These are phyloP conservation scores for Porcisia deanei DNA, from an alignment of 208 protist genomes.

Conservation along the genomic window DNA sequence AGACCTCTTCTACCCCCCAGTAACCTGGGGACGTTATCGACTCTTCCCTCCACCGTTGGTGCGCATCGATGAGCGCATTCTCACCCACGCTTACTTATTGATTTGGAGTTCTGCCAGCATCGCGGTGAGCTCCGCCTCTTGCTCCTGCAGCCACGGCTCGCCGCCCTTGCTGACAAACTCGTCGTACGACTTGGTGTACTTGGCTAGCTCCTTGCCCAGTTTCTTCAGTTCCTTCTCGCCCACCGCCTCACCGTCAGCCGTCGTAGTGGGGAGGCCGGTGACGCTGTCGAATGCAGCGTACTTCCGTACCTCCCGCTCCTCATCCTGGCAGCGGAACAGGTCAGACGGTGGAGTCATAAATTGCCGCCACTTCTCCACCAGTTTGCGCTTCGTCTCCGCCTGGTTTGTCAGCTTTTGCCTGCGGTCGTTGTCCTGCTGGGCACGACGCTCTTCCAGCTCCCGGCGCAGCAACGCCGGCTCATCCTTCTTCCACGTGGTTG, in stretches of 20 bases:
- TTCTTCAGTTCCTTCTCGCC: slow-evolving; percentile 72
- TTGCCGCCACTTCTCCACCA: slow-evolving; percentile 69
- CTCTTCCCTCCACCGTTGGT: too few relatives aligned
- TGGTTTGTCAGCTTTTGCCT: slow-evolving; percentile 60
- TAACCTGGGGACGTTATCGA: neutral
- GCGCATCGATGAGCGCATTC: neutral
- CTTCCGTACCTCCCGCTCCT: slow-evolving; percentile 28
- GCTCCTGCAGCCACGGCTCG: slow-evolving; percentile 47
- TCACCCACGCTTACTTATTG: neutral
- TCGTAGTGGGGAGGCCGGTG: slow-evolving; percentile 54
- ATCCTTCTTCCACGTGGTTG: slow-evolving; percentile 81
- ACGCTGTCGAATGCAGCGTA: slow-evolving; percentile 54
- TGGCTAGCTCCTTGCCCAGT: slow-evolving; percentile 66
- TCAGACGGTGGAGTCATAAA: slow-evolving; percentile 39
- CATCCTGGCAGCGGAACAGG: slow-evolving; percentile 47
- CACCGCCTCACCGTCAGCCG: slow-evolving; percentile 44
- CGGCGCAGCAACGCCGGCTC: slow-evolving; percentile 56
- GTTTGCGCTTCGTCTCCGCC: slow-evolving; percentile 62
- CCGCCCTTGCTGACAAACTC: slow-evolving; percentile 71
- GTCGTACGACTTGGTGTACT: slow-evolving; percentile 69
- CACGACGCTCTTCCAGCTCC: slow-evolving; percentile 52
- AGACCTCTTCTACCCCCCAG: neutral
- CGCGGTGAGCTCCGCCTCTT: slow-evolving; percentile 45
- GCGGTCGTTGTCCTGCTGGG: slow-evolving; percentile 40
- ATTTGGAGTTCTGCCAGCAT: slow-evolving; percentile 34